Percentiles rank a stretch among this genome's conserved stretches.
Conservation (phyloP, 148 eudicot genomes). For the Vaccinium myrtillus region DNA sequence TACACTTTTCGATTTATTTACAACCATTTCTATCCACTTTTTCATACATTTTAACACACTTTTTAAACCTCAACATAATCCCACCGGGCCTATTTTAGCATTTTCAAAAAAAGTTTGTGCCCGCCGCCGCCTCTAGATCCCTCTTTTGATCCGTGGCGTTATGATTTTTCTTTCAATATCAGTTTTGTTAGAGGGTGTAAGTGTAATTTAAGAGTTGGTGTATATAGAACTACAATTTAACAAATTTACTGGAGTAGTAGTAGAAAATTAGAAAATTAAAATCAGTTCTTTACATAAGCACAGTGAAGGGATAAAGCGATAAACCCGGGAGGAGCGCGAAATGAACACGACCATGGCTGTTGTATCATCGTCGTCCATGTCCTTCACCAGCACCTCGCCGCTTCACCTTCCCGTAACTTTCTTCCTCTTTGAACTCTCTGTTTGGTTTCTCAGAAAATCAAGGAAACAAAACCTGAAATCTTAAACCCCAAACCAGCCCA, state of each 20-base stretch:
- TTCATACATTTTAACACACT: no score
- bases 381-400: constrained; percentile 21
- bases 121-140: no score
- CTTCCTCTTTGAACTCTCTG: not conserved
- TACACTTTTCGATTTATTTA: no score
- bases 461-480: not conserved
- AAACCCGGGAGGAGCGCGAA: not conserved
- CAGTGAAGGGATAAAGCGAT: not conserved
- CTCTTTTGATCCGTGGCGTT: no score
- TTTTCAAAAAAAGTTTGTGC: no score
- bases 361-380: constrained; percentile 2
- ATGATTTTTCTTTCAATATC: no score
- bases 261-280: no score
- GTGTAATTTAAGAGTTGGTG: not conserved
- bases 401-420: constrained; percentile 15
- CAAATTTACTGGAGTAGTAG: no score
- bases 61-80: no score
- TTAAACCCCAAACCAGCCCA: not conserved
- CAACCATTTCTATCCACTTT: no score
- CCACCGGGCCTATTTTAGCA: no score
- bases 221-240: not conserved
- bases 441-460: constrained; percentile 6
- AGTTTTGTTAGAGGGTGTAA: not conserved
- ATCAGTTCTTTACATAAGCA: no score
- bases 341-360: constrained; percentile 27